phyloP scores from a whole-genome alignment of 78 protist genomes.

The Dictyostelium brefeldianum region DNA sequence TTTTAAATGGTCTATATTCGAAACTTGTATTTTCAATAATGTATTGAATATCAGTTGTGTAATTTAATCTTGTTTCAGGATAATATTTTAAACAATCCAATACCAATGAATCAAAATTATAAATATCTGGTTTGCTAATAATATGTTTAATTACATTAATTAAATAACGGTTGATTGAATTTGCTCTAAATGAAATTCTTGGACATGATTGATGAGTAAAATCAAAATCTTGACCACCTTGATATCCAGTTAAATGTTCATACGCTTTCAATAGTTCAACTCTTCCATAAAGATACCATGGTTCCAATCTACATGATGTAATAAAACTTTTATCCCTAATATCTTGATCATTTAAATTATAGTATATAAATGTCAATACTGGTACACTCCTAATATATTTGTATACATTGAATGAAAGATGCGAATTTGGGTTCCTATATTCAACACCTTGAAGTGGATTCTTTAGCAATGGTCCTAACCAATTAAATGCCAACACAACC shows the following conservation, averaged over 20 bases:
- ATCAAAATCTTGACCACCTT: constrained; percentile 10
- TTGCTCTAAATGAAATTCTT: not conserved
- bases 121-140: not conserved
- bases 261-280: not conserved
- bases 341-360: not conserved
- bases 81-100: constrained; percentile 13
- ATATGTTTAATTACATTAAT: not conserved
- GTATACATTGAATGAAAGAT: constrained; percentile 2
- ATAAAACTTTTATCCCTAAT: constrained; percentile 14
- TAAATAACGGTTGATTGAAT: not conserved
- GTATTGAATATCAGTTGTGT: not conserved
- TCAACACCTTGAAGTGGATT: not conserved
- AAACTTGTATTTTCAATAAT: not conserved
- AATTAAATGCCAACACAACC: not conserved
- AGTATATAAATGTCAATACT: constrained; percentile 1
- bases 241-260: not conserved
- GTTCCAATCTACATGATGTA: constrained; percentile 2
- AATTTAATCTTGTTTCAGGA: not conserved
- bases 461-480: not conserved
- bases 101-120: constrained; percentile 10
- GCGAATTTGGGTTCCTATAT: constrained; percentile 5
- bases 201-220: constrained; percentile 15
- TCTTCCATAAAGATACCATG: constrained; percentile 13
- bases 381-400: constrained; percentile 10
- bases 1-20: constrained; percentile 3